Conservation (phyloP, 2,329 filamentous ascomycete species). For the Phialemoniopsis sp. region DNA sequence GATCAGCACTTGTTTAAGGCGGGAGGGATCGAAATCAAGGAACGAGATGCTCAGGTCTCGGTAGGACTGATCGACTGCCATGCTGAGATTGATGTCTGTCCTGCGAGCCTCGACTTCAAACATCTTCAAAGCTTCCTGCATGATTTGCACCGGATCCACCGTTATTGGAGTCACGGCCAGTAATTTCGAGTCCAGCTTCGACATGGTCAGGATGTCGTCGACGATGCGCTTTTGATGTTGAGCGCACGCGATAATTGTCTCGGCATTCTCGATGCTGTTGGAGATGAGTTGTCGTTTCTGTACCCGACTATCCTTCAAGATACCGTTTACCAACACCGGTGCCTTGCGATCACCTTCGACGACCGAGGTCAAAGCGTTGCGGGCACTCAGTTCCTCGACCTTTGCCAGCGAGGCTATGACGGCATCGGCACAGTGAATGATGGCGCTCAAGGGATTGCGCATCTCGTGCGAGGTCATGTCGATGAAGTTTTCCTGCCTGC, state of each 20-base stretch:
- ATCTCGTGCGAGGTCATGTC: constrained; percentile 72
- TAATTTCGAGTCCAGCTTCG: constrained; percentile 72
- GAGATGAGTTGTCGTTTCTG: constrained; percentile 38
- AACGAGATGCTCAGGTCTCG: constrained; percentile 55
- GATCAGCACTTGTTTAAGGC: constrained; percentile 74
- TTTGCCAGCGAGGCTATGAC: constrained; percentile 50
- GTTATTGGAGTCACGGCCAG: constrained; percentile 68
- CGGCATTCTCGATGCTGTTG: constrained; percentile 66
- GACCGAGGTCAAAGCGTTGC: constrained; percentile 11
- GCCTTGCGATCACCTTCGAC: constrained; percentile 13
- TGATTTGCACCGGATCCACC: constrained; percentile 62
- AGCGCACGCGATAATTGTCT: constrained; percentile 74
- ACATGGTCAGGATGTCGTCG: constrained; percentile 70
- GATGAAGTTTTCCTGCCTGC: constrained; percentile 78
- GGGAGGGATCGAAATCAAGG: constrained; percentile 66
- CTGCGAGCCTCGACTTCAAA: constrained; percentile 72
- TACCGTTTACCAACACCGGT: constrained; percentile 2
- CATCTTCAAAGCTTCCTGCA: constrained; percentile 69
- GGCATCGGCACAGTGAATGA: constrained; percentile 70
- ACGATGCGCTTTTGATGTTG: constrained; percentile 78
- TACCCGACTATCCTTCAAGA: constrained; percentile 20
- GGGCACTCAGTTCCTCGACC: constrained; percentile 32
- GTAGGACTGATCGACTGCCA: constrained; percentile 60
- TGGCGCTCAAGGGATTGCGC: constrained; percentile 69
- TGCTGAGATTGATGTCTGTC: constrained; percentile 62